These are phyloP conservation scores for Gyromitra esculenta DNA, from an alignment of 2,329 filamentous ascomycete species.

Conservation along the genomic window DNA sequence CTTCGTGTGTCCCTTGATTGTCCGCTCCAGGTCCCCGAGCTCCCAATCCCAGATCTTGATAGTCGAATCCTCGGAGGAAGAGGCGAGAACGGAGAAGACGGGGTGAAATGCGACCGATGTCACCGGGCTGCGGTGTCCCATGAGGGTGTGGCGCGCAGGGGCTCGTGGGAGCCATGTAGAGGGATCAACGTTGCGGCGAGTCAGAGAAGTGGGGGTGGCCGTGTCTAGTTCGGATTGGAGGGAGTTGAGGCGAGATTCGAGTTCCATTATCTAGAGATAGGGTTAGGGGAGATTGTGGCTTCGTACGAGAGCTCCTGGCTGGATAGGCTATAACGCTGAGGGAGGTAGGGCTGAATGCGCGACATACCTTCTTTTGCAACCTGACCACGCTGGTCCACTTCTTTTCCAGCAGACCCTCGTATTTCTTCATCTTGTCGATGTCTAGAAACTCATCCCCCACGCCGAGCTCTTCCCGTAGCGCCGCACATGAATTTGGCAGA, in stretches of 20 bases:
- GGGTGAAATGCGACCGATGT: constrained; percentile 93
- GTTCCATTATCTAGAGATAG: constrained; percentile 80
- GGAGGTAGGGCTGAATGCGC: constrained; percentile 21
- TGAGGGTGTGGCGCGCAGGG: constrained; percentile 80
- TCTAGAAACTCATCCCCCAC: constrained; percentile 78
- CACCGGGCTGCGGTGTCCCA: constrained; percentile 82
- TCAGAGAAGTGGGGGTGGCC: constrained; percentile 80
- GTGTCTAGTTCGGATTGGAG: constrained; percentile 86
- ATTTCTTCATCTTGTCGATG: constrained; percentile 85
- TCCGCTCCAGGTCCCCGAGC: constrained; percentile 86
- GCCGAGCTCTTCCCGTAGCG: constrained; percentile 79
- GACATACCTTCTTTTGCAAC: constrained; percentile 86
- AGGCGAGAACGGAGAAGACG: constrained; percentile 87
- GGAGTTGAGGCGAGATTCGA: constrained; percentile 77
- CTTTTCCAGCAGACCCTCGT: constrained; percentile 92
- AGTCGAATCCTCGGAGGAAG: constrained; percentile 88
- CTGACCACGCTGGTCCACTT: constrained; percentile 98
- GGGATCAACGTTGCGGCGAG: constrained; percentile 83
- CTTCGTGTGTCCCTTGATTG: constrained; percentile 90
- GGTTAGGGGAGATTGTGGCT: constrained; percentile 28
- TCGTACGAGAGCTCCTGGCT: constrained; percentile 17
- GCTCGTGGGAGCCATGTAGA: constrained; percentile 84
- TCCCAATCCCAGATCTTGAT: constrained; percentile 99
- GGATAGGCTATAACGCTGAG: constrained; percentile 9
- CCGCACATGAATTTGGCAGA: constrained; percentile 60